Conservation (phyloP, 768 basidiomycete species). For the Kwoniella bestiolae region DNA sequence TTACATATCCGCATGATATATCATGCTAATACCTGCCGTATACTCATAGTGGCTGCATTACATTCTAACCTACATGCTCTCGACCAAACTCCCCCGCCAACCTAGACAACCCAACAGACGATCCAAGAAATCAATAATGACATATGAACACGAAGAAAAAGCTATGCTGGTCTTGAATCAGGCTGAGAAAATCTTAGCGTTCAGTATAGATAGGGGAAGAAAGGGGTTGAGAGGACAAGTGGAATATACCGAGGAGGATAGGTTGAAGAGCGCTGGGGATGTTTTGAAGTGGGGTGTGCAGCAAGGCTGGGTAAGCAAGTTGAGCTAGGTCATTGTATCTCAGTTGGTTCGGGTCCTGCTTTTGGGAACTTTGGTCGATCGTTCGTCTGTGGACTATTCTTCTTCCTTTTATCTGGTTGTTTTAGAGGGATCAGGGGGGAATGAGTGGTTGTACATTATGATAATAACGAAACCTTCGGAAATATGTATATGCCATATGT, state of each 20-base stretch:
- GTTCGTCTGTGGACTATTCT: no score
- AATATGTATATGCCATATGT: no score
- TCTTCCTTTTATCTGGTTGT: no score
- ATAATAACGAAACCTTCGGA: no score
- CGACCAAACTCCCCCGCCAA: conserved; percentile 7
- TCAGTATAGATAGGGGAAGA: conserved; percentile 2
- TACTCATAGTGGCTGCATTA: conserved; percentile 89
- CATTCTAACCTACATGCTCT: conserved; percentile 67
- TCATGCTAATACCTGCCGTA: no score
- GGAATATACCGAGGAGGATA: background rate
- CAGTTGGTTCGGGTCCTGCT: no score
- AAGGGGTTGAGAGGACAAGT: conserved; percentile 11
- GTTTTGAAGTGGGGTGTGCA: conserved; percentile 2
- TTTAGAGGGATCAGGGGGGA: no score
- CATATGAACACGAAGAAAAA: conserved; percentile 9
- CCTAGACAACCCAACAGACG: conserved; percentile 6
- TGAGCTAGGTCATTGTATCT: background rate
- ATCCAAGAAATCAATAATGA: conserved; percentile 12
- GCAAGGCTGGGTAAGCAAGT: conserved; percentile 9
- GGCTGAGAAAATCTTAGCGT: conserved; percentile 5
- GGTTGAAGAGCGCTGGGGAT: background rate
- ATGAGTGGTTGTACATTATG: no score
- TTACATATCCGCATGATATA: no score
- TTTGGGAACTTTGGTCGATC: no score
- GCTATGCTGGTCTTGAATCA: background rate